Conservation (phyloP, 345 rosid species). For the Xanthoceras sorbifolium region DNA sequence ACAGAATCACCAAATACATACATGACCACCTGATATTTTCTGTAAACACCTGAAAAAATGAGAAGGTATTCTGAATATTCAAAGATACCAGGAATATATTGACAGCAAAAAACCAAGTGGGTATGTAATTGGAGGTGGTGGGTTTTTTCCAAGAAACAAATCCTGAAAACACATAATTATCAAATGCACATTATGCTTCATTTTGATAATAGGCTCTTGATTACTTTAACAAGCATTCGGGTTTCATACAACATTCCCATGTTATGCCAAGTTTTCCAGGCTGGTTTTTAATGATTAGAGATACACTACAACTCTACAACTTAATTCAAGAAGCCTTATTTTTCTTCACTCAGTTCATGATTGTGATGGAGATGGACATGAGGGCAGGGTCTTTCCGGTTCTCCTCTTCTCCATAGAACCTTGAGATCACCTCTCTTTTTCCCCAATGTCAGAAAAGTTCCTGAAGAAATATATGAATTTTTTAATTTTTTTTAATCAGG, state of each 20-base stretch:
- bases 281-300: constrained; percentile 13
- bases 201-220: neutral
- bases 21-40: neutral
- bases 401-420: constrained; percentile 81
- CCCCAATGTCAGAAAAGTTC: constrained; percentile 72
- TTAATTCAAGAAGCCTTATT: constrained; percentile 17
- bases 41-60: neutral
- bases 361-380: constrained; percentile 48
- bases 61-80: too few species aligned
- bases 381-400: constrained; percentile 75
- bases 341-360: constrained; percentile 21
- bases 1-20: neutral
- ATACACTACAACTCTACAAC: constrained; percentile 16
- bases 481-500: neutral
- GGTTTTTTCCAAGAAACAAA: neutral
- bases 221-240: neutral
- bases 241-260: neutral
- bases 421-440: constrained; percentile 71
- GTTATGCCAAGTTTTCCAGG: constrained; percentile 12
- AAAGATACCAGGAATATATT: neutral
- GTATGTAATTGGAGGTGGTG: neutral
- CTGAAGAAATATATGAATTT: constrained; percentile 41
- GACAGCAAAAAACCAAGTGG: neutral
- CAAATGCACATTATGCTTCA: neutral
- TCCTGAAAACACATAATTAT: neutral